Conservation (phyloP, 1,284 basidiomycete species). For the Ustanciosporium gigantosporum region DNA sequence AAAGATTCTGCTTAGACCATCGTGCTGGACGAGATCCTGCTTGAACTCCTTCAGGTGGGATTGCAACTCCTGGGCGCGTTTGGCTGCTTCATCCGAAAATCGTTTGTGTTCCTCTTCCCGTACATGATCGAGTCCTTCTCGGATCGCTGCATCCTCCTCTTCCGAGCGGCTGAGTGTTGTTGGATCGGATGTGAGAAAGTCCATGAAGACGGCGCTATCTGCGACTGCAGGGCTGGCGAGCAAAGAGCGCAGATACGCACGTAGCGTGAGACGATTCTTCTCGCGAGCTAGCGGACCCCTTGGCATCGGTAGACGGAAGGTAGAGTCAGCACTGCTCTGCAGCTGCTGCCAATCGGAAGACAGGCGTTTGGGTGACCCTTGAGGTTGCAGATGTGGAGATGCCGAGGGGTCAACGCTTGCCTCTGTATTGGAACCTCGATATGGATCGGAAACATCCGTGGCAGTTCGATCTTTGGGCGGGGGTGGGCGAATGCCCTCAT, state of each 20-base stretch:
- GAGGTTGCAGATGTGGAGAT: background rate
- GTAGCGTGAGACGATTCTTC: conserved; percentile 91
- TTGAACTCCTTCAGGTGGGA: conserved; percentile 84
- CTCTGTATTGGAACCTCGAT: conserved; percentile 7
- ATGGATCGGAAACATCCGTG: conserved; percentile 34
- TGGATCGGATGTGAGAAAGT: conserved; percentile 81
- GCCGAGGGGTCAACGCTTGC: background rate
- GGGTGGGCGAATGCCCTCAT: conserved; percentile 42
- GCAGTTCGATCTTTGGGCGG: conserved; percentile 51
- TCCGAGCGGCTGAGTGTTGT: conserved; percentile 76
- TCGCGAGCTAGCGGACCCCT: conserved; percentile 66
- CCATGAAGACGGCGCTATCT: conserved; percentile 80
- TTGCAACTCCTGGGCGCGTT: conserved; percentile 82
- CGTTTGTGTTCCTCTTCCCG: conserved; percentile 82
- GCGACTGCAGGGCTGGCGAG: conserved; percentile 73
- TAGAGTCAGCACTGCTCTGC: background rate
- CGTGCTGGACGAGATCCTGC: conserved; percentile 74
- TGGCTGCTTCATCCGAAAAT: conserved; percentile 85
- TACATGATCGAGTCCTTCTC: conserved; percentile 87
- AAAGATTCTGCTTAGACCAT: conserved; percentile 86
- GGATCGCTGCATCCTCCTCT: conserved; percentile 73
- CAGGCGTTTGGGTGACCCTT: background rate
- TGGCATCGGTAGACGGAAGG: conserved; percentile 17
- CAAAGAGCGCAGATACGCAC: conserved; percentile 84
- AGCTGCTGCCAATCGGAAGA: background rate